Percentiles rank a stretch among this genome's conserved stretches.
Evolutionary conservation across 139 green algal genomes (phyloP).

Genomic region (Closterium sp.): DNA sequence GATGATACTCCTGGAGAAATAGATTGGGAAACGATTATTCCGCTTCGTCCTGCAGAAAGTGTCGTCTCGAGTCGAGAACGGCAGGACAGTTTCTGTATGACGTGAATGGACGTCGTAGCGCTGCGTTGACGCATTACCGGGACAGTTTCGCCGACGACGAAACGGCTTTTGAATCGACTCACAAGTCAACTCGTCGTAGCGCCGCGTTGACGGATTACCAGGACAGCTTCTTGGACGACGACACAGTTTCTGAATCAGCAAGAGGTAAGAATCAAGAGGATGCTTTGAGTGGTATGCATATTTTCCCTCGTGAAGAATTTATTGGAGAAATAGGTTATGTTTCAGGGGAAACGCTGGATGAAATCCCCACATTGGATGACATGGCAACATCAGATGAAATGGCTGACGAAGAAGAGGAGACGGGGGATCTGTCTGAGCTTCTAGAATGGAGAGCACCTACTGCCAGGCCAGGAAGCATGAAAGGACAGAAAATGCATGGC

Average conservation of each 20-base stretch:
- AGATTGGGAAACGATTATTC: neutral
- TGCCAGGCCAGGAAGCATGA: neutral
- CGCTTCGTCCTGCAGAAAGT: neutral
- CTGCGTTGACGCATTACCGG: neutral
- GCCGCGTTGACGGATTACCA: neutral
- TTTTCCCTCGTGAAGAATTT: neutral
- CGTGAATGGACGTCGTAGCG: neutral
- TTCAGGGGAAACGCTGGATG: neutral
- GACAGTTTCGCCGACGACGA: neutral
- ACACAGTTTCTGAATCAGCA: neutral
- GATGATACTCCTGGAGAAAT: neutral
- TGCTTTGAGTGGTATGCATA: neutral
- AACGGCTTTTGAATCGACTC: no score
- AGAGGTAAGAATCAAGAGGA: neutral
- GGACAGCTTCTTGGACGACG: neutral
- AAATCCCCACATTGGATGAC: neutral
- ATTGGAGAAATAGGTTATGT: neutral
- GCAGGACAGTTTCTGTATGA: neutral
- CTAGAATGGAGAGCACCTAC: neutral
- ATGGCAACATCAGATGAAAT: no score
- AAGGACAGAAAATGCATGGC: neutral
- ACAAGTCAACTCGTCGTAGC: no score
- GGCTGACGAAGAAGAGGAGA: neutral
- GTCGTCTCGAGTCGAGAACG: neutral
- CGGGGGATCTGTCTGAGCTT: neutral